phyloP scores from a whole-genome alignment of 306 rosid species.

The Heteromeles arbutifolia region DNA sequence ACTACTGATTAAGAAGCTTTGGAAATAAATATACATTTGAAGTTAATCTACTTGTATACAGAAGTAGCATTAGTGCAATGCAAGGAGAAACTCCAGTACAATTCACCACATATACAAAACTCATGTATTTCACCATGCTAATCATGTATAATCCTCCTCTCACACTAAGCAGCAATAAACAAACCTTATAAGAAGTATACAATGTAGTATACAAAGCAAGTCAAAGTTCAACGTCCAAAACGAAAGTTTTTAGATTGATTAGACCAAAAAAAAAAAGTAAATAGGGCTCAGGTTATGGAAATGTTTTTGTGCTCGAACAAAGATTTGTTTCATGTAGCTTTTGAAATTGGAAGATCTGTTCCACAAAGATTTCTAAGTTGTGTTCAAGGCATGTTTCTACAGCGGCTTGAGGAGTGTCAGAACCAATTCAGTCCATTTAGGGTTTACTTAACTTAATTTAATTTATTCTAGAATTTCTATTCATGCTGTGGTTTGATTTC shows the following conservation, averaged over 20 bases:
- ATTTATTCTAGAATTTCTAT: background rate
- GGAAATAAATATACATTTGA: background rate
- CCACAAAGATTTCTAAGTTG: background rate
- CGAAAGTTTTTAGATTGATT: background rate
- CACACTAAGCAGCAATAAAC: background rate
- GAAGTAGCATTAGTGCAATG: background rate
- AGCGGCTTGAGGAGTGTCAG: background rate
- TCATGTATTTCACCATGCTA: background rate
- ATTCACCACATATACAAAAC: background rate
- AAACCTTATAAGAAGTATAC: background rate
- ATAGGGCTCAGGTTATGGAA: background rate
- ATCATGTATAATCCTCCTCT: background rate
- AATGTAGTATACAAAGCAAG: background rate
- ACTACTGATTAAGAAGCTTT: background rate
- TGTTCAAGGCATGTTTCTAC: background rate
- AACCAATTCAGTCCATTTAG: background rate
- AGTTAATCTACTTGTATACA: background rate
- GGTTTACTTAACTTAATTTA: background rate
- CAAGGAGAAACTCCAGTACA: background rate
- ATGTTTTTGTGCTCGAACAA: background rate
- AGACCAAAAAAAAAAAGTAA: background rate
- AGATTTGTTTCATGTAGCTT: background rate
- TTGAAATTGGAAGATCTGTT: background rate
- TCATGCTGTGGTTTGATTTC: background rate
- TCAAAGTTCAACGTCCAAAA: background rate